Percentiles rank a stretch among this genome's conserved stretches.
Evolutionary conservation across 2,329 filamentous ascomycete genomes (phyloP).

Genomic region (Ophiostoma montium): DNA sequence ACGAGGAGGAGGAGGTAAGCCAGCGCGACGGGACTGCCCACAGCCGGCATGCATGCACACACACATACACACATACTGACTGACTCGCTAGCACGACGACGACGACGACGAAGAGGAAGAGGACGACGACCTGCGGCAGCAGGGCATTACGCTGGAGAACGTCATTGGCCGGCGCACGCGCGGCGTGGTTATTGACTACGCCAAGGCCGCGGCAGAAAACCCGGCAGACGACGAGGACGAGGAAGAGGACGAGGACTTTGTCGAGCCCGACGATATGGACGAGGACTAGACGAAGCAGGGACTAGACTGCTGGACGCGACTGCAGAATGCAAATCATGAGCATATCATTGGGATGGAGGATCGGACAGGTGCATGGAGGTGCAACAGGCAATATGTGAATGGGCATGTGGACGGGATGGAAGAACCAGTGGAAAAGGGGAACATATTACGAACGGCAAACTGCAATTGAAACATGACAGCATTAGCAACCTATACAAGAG

Average conservation of each 20-base stretch:
- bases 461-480: not conserved
- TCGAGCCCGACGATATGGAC: constrained; percentile 58
- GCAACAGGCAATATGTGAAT: too few species aligned
- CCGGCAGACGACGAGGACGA: constrained; percentile 66
- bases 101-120: constrained; percentile 33
- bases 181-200: constrained; percentile 84
- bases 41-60: too few species aligned
- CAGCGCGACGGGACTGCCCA: constrained; percentile 6
- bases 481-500: not conserved
- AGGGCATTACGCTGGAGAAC: constrained; percentile 83
- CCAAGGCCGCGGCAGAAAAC: constrained; percentile 72
- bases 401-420: not conserved
- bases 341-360: too few species aligned
- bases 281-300: constrained; percentile 38
- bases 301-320: too few species aligned
- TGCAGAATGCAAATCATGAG: too few species aligned
- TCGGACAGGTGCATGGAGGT: too few species aligned
- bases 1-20: constrained; percentile 38
- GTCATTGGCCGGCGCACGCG: constrained; percentile 86
- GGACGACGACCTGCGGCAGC: constrained; percentile 68
- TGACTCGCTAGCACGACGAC: constrained; percentile 1
- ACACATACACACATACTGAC: not conserved
- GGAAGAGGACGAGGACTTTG: constrained; percentile 56
- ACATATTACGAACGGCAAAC: not conserved
- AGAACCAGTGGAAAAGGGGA: not conserved